Evolutionary conservation across 2,329 filamentous ascomycete species (phyloP).

Genomic region (Colletotrichum sp.): DNA sequence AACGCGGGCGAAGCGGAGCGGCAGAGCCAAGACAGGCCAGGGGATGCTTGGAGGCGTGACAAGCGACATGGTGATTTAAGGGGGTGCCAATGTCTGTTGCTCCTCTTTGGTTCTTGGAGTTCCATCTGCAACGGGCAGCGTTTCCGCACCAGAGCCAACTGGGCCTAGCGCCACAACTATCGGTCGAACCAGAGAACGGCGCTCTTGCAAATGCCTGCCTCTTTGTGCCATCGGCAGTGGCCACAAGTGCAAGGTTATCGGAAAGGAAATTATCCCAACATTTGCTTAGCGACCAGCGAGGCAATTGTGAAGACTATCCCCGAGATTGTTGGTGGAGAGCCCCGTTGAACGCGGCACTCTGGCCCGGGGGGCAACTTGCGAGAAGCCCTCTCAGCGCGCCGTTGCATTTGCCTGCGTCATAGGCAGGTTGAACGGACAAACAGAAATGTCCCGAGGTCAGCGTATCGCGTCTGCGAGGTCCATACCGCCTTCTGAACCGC

Average conservation of each 20-base stretch:
- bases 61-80: constrained; percentile 19
- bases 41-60: constrained; percentile 7
- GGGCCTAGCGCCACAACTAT: constrained; percentile 12
- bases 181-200: constrained; percentile 15
- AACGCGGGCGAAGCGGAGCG: constrained; percentile 1
- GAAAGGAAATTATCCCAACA: constrained; percentile 8
- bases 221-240: not conserved
- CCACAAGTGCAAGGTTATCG: constrained; percentile 5
- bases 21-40: constrained; percentile 9
- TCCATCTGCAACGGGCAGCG: constrained; percentile 18
- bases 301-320: constrained; percentile 13
- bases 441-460: not conserved
- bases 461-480: not conserved
- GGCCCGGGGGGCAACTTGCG: not conserved
- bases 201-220: not conserved
- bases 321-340: constrained; percentile 16
- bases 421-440: not conserved
- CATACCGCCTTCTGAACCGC: not conserved
- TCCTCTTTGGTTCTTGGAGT: constrained; percentile 16
- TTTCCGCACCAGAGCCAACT: constrained; percentile 17
- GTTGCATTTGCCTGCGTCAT: not conserved
- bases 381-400: not conserved
- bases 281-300: not conserved
- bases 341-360: not conserved
- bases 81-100: constrained; percentile 18